These are phyloP conservation scores for Monosporascus sp. DNA, from an alignment of 2,329 filamentous ascomycete species.

Conservation along the genomic window DNA sequence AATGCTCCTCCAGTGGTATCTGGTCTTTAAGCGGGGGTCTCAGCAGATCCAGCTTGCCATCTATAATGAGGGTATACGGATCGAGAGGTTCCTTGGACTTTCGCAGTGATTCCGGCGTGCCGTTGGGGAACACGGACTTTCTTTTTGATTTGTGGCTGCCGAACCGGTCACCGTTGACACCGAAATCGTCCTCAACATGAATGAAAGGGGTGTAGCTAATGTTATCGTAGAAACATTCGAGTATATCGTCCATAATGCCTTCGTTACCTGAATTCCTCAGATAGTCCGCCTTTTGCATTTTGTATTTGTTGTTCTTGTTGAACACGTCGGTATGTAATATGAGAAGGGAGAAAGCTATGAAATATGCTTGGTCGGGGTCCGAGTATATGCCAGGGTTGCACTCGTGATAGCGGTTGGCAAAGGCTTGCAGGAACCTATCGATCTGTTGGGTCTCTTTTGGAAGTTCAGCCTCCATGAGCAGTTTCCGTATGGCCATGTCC, in stretches of 20 bases:
- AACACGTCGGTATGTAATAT: conserved; percentile 98
- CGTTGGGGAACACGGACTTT: conserved; percentile 61
- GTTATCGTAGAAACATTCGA: conserved; percentile 97
- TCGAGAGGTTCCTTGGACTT: conserved; percentile 82
- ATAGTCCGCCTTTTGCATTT: conserved; percentile 96
- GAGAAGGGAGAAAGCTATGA: conserved; percentile 92
- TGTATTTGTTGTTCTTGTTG: conserved; percentile 99
- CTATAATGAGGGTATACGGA: conserved; percentile 89
- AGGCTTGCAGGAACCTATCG: conserved; percentile 86
- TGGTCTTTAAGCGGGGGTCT: conserved; percentile 86
- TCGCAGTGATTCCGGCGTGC: conserved; percentile 57
- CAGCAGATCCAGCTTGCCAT: conserved; percentile 76
- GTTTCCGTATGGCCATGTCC: conserved; percentile 93
- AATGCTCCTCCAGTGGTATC: conserved; percentile 87
- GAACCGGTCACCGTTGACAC: conserved; percentile 70
- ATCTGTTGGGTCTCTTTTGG: conserved; percentile 98
- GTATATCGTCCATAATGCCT: conserved; percentile 85
- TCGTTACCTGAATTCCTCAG: conserved; percentile 91
- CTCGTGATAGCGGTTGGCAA: conserved; percentile 94
- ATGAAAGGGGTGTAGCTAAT: conserved; percentile 98
- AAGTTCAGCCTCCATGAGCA: conserved; percentile 92
- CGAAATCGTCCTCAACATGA: conserved; percentile 87
- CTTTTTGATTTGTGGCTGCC: conserved; percentile 67
- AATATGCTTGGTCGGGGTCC: conserved; percentile 91
- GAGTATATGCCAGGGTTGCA: conserved; percentile 96